Base-by-base conservation (phyloP, 164 flowering plant species). In the Kalanchoe fedtschenkoi region DNA sequence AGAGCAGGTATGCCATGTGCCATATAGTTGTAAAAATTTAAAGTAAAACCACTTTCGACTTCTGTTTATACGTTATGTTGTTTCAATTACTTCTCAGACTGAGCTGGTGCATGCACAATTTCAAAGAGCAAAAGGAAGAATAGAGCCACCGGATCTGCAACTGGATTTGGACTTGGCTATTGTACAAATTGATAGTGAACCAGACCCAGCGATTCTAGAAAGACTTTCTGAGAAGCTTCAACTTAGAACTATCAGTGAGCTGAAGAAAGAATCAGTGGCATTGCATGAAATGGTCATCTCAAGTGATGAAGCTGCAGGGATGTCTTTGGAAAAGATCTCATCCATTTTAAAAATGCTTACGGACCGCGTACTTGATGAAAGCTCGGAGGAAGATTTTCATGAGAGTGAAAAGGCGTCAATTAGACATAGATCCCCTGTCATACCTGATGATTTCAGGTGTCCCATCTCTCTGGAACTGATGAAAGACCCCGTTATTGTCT, bases 401-500 rank as follows among this genome's bases (percentile, higher is more conserved):
- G 88, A 82, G 41, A 64, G 68, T 66, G 89, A 81, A 19, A 82
- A 72, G 64, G 62, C 66, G 62, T 65, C 75, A 30, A 63, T 77
- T 5, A 90, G 79, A 69, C 91, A 84, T 72, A 73, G 88, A 65
- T 88, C 96, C 44, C 98, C 88, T 38, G 87, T 86, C 22, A 89
- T 91, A 65, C 98, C 98, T 22, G 95, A 91, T 76, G 96, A 91
- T 74, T 91, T 91, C 64, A 79, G 92, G 39, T 91, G 98, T 69
- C 97, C 98, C 29, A 84, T 91, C 67, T 89, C 96, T 41, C 87
- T 91, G 42, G 96, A 91, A 70, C 67, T 91, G 77, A 91, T 91
- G 98, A 85, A 77, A 74, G 98, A 91, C 76, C 98, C 98, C 28
- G 98, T 91, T 14, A 91, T 89, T 47, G 92, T 91, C 69, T 85